Percentiles rank a stretch among this genome's conserved stretches.
These are phyloP conservation scores for Paraleonurus japonicus DNA, from an alignment of 257 asterid genomes.

Conservation along the genomic window DNA sequence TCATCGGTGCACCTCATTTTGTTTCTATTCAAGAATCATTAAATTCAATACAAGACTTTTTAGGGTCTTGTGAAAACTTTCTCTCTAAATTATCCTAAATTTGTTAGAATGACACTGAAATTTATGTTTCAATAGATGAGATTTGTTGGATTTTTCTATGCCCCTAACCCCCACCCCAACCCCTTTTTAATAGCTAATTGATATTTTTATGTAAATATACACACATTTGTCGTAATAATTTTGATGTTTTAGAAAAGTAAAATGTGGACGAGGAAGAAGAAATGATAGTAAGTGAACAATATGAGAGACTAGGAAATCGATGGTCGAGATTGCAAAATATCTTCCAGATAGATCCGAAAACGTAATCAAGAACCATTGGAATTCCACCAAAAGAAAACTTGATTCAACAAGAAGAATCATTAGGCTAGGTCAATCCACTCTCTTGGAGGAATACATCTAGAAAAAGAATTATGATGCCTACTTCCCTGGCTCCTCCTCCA, in stretches of 20 bases:
- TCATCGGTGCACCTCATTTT: not conserved
- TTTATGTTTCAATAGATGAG: not conserved
- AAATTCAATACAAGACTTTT: not conserved
- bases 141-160: not conserved
- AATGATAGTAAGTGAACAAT: not conserved
- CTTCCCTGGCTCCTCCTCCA: too few species aligned
- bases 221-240: not conserved
- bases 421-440: not conserved
- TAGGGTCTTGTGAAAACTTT: not conserved
- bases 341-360: not conserved
- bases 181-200: not conserved
- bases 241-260: not conserved
- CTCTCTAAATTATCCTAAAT: not conserved
- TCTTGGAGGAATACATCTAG: not conserved
- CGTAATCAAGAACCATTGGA: not conserved
- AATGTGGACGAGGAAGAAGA: not conserved
- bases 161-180: too few species aligned
- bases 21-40: not conserved
- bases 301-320: not conserved
- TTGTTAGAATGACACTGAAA: not conserved
- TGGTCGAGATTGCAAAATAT: not conserved
- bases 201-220: too few species aligned
- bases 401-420: not conserved
- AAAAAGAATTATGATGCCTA: not conserved
- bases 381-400: not conserved